Base-by-base conservation (phyloP, 495 filamentous ascomycete species). In the Lasiosphaeriaceae sp. region DNA sequence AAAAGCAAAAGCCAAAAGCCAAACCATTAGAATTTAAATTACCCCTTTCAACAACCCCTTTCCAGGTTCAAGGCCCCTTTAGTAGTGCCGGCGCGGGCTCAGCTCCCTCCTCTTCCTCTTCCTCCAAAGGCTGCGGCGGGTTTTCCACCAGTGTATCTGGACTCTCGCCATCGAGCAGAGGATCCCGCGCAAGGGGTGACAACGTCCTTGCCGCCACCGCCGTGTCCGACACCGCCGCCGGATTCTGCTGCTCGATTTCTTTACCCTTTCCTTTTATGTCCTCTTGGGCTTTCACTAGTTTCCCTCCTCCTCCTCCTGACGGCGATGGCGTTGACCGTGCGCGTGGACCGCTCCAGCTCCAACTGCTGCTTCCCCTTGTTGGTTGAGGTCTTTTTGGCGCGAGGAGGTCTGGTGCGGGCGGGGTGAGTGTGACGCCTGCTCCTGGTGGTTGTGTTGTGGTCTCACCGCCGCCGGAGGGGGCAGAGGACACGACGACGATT, bases 131-230 rank as follows among this genome's bases (percentile, higher is more conserved):
- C 47, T 14, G 23, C 9, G 44, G 22, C 9, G 59, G 19, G 11
- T 34, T 51, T 41, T 50, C 60, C 1, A 68, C 66, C 20, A 69
- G 35, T 3, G 62, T 69, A 31, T 67, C 62, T 2, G 66, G 66
- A 23, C 66, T 69, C 54, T 59, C 64, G 4, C 62, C 64, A 23
- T 66, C 61, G 37, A 57, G 44, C 22, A 49, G 21, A 22, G 48
- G 45, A 23, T 59, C 61, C 19, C 55, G 47, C 3, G 58, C 21
- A 34, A 41, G 6, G 17, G 26, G 44, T 3, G 47, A 11, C 2
- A 39, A n/a, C 2, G 60, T n/a, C 26, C 26, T 31, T 31, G 26
- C 26, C 3, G 26, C n/a, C 26, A 3, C 9, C 9, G 26, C 26
- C 3, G 26, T 3, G 3, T 31, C 26, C 9, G 26, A 9, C 26